phyloP scores from a whole-genome alignment of 768 basidiomycete species.

The Leucosporidium scottii region DNA sequence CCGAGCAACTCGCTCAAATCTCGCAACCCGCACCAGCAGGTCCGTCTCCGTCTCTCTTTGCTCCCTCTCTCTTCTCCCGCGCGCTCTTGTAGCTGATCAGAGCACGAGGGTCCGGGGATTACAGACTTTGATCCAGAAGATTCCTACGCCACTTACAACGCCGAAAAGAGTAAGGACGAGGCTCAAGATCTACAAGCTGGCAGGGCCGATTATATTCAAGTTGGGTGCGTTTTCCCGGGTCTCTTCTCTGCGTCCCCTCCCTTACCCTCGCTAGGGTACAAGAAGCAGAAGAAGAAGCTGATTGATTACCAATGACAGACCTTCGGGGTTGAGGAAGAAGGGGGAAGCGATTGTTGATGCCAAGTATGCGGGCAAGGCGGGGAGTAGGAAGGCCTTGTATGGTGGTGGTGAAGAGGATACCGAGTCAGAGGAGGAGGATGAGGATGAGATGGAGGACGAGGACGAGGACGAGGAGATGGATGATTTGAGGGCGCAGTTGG shows the following conservation, averaged over 20 bases:
- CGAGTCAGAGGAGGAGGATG: slow-evolving; percentile 10
- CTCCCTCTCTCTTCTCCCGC: slow-evolving; percentile 13
- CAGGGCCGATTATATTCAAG: slow-evolving; percentile 75
- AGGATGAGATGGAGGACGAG: slow-evolving; percentile 13
- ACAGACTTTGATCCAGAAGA: slow-evolving; percentile 75
- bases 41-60: slow-evolving; percentile 41
- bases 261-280: not conserved
- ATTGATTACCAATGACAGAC: too few relatives aligned
- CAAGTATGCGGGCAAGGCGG: slow-evolving; percentile 68
- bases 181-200: slow-evolving; percentile 43
- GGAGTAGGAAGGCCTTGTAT: slow-evolving; percentile 41
- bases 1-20: slow-evolving; percentile 73
- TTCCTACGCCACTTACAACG: slow-evolving; percentile 47
- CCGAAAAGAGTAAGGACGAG: slow-evolving; percentile 43
- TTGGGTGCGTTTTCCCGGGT: slow-evolving; percentile 57
- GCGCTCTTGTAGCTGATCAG: too few relatives aligned
- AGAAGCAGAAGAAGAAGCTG: slow-evolving; percentile 62
- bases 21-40: slow-evolving; percentile 64
- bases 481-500: not conserved
- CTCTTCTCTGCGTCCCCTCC: not conserved
- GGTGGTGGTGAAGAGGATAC: slow-evolving; percentile 14
- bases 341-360: slow-evolving; percentile 62
- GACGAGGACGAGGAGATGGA: slow-evolving; percentile 39
- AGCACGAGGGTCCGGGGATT: too few relatives aligned
- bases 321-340: slow-evolving; percentile 50